Evolutionary conservation across 1,284 basidiomycete genomes (phyloP), one percentile per base, ranked within the genome.

Genomic region (Laetiporus sulphureus): DNA sequence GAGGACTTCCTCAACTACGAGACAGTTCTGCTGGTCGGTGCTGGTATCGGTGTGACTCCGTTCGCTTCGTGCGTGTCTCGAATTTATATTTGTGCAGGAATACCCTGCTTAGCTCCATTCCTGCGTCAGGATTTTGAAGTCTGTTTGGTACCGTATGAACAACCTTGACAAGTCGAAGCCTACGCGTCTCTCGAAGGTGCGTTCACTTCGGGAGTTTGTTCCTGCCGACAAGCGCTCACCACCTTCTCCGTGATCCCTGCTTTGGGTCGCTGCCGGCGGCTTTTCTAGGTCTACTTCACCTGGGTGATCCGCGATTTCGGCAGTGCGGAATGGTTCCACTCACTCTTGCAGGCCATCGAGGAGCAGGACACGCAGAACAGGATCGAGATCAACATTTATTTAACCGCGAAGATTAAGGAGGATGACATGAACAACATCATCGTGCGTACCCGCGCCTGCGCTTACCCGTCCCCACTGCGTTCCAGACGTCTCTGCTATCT

Each of bases 91-190:
- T 44, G 11, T 23, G 16, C 27, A 47, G 41, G 44, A 27, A 20
- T 32, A 36, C 16, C 15, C 16, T 21, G 15, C 18, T 16, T 16
- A 11, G 29, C 15, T 19, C 2, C 11, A 20, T 19, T 30, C n/a
- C 12, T 33, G 20, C 13, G 40, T 44, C 49, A 83, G 82, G 32
- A 91, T 93, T 54, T 67, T 93, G 45, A 93, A 93, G 65, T 81
- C 83, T n/a, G 89, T 95, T 57, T 94, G 91, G 91, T 94, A 93
- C 68, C 80, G 87, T 36, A 85, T 91, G 80, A 92, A 91, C 67
- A 83, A 82, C 63, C 71, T 87, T 57, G 77, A 82, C 60, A 65
- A 69, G 52, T 75, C 74, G 22, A 83, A 79, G 61, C 75, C 79
- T 3, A 89, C 86, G 2, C 76, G 86, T 32, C 72, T 90, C 33